Evolutionary conservation across 208 protist genomes (phyloP).

Genomic region (Trypanosoma rangeli): DNA sequence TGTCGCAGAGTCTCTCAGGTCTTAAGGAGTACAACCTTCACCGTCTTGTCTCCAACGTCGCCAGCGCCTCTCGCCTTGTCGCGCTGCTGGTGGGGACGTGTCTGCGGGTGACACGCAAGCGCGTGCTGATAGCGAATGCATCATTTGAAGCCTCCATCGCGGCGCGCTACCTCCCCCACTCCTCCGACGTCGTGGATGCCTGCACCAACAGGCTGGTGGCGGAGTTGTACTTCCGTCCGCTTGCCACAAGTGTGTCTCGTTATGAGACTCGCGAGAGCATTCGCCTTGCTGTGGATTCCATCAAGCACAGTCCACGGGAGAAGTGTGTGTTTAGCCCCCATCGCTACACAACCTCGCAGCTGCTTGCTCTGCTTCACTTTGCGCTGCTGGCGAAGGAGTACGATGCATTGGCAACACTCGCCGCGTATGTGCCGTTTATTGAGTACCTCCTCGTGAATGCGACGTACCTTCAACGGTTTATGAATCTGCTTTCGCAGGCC

Average conservation of each 20-base stretch:
- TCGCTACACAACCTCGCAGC: constrained; percentile 57
- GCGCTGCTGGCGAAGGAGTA: constrained; percentile 47
- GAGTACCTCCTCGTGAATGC: constrained; percentile 46
- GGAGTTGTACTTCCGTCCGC: constrained; percentile 59
- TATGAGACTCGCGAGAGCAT: constrained; percentile 25
- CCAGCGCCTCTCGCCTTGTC: constrained; percentile 69
- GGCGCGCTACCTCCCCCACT: constrained; percentile 39
- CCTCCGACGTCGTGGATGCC: constrained; percentile 42
- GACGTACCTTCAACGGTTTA: constrained; percentile 45
- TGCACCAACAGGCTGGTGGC: constrained; percentile 57
- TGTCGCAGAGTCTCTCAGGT: constrained; percentile 55
- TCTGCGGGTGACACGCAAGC: constrained; percentile 35
- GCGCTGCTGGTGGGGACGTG: constrained; percentile 70
- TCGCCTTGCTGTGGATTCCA: constrained; percentile 43
- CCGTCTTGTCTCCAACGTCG: constrained; percentile 73
- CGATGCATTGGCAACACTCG: constrained; percentile 49
- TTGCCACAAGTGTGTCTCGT: constrained; percentile 27
- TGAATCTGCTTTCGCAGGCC: constrained; percentile 47
- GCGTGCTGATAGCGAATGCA: constrained; percentile 41
- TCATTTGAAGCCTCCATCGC: constrained; percentile 63
- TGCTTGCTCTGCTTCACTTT: constrained; percentile 67
- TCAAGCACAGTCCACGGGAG: constrained; percentile 26
- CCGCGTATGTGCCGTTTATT: constrained; percentile 71
- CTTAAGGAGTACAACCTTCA: constrained; percentile 83
- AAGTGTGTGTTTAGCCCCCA: constrained; percentile 42